Conservation (phyloP, 192 early-diverging fungal species). For the Backusella tuberculispora region DNA sequence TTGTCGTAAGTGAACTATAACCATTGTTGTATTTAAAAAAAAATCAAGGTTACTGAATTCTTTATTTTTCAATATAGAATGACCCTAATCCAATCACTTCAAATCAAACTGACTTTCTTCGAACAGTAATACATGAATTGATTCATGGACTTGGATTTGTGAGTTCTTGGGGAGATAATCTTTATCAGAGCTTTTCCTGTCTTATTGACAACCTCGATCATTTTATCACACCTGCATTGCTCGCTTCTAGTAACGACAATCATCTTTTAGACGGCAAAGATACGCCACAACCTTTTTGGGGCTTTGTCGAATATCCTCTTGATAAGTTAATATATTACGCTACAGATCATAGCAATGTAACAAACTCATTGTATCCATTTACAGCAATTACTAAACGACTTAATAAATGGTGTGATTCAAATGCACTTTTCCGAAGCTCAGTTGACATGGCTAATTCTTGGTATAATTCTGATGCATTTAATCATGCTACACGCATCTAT, state of each 20-base stretch:
- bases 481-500: conserved; percentile 25
- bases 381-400: conserved; percentile 19
- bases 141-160: conserved; percentile 52
- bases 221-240: conserved; percentile 32
- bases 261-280: conserved; percentile 1
- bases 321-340: conserved; percentile 27
- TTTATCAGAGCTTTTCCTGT: conserved; percentile 28
- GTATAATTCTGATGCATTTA: background rate
- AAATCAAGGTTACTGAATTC: background rate
- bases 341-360: background rate
- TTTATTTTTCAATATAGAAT: conserved; percentile 21
- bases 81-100: conserved; percentile 18
- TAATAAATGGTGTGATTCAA: conserved; percentile 29
- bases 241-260: conserved; percentile 20
- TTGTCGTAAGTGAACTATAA: conserved; percentile 26
- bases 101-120: conserved; percentile 45
- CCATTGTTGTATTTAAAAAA: too few species aligned
- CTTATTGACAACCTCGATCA: conserved; percentile 19
- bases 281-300: conserved; percentile 37
- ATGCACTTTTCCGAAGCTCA: conserved; percentile 27
- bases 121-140: conserved; percentile 45
- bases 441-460: conserved; percentile 36
- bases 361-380: conserved; percentile 14
- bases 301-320: conserved; percentile 42
- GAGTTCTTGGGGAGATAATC: conserved; percentile 35